These are phyloP conservation scores for Boletus subparvulus DNA, from an alignment of 768 basidiomycete species.

Conservation along the genomic window DNA sequence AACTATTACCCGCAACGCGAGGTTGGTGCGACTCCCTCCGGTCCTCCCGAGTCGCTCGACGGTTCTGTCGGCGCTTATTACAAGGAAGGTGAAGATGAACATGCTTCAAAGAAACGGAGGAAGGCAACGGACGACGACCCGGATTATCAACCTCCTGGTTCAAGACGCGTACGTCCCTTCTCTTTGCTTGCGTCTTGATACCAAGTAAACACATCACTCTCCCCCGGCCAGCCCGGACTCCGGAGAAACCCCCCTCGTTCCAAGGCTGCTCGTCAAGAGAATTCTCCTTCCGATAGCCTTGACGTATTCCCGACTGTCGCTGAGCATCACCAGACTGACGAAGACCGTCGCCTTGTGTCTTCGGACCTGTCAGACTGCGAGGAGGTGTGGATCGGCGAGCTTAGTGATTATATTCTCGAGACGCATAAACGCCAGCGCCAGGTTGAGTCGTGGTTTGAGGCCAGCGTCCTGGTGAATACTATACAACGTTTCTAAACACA, in stretches of 20 bases:
- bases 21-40: conserved; percentile 7
- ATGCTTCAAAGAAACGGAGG: conserved; percentile 50
- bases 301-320: conserved; percentile 16
- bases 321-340: conserved; percentile 34
- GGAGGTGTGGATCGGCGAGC: conserved; percentile 72
- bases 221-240: conserved; percentile 33
- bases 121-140: conserved; percentile 47
- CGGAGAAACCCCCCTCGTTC: conserved; percentile 44
- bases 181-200: background rate
- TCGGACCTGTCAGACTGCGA: conserved; percentile 83
- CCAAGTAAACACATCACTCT: background rate
- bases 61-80: conserved; percentile 26
- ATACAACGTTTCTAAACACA: background rate
- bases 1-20: conserved; percentile 37
- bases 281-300: conserved; percentile 25
- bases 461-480: conserved; percentile 55
- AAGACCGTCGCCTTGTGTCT: conserved; percentile 50
- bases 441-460: conserved; percentile 72
- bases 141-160: conserved; percentile 50
- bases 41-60: conserved; percentile 21
- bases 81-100: conserved; percentile 32
- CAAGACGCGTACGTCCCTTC: conserved; percentile 52
- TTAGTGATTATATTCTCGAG: conserved; percentile 66
- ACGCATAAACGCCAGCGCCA: conserved; percentile 73
- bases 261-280: conserved; percentile 35